Percentiles rank a stretch among this genome's conserved stretches.
phyloP scores from a whole-genome alignment of 2,329 filamentous ascomycete species.

The Nannizzia gypsea region DNA sequence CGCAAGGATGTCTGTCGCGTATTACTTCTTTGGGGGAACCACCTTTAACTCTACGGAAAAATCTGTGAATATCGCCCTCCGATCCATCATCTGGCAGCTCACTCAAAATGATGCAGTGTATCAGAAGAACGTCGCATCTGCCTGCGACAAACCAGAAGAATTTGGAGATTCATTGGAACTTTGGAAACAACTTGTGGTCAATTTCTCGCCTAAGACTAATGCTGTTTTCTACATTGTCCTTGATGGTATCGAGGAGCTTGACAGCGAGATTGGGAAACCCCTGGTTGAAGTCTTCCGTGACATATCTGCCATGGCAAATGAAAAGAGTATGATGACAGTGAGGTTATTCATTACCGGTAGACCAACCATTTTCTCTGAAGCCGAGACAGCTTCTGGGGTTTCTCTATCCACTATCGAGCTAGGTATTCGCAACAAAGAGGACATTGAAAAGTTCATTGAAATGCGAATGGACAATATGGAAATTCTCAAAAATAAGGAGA shows the following conservation, averaged over 20 bases:
- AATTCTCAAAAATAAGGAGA: conserved; percentile 15
- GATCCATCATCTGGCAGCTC: conserved; percentile 12
- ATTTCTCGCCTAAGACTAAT: conserved; percentile 15
- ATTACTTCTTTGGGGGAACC: conserved; percentile 14
- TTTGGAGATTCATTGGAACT: conserved; percentile 13
- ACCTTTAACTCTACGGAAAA: conserved; percentile 10
- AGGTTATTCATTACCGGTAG: conserved; percentile 16
- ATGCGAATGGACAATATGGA: conserved; percentile 20
- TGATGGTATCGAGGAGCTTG: conserved; percentile 39
- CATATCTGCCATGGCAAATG: conserved; percentile 8
- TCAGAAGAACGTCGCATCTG: conserved; percentile 12
- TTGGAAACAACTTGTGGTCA: conserved; percentile 13
- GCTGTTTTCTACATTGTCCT: conserved; percentile 33
- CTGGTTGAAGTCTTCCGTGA: conserved; percentile 16
- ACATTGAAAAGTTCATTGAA: conserved; percentile 18
- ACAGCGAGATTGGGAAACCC: conserved; percentile 16
- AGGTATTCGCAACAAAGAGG: conserved; percentile 15
- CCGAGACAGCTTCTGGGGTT: conserved; percentile 12
- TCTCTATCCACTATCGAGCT: conserved; percentile 14
- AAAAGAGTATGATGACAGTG: conserved; percentile 13
- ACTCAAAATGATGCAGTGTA: conserved; percentile 12
- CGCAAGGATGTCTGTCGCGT: conserved; percentile 10
- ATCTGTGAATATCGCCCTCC: conserved; percentile 13
- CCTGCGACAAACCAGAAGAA: conserved; percentile 14
- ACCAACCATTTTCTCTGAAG: conserved; percentile 14